Evolutionary conservation across 192 early-diverging fungal species (phyloP).

Genomic region (Entomortierella chlamydospora): DNA sequence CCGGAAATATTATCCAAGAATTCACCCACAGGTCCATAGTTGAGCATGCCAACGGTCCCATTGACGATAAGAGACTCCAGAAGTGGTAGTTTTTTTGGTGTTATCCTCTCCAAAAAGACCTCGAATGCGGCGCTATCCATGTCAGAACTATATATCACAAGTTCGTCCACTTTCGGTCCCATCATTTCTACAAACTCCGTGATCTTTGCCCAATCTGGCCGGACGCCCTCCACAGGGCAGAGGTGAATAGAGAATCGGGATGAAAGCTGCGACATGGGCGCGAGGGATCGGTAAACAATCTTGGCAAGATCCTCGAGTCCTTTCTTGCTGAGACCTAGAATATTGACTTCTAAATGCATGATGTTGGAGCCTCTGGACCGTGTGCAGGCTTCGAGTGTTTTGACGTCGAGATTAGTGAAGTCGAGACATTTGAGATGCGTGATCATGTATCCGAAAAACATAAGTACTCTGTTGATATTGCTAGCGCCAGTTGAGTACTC

Average conservation of each 20-base stretch:
- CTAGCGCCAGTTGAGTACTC: background rate
- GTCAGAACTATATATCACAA: slow-evolving; percentile 3
- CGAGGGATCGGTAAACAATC: slow-evolving; percentile 11
- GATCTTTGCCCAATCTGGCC: slow-evolving; percentile 4
- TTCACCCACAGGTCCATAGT: background rate
- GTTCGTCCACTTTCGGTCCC: slow-evolving; percentile 4
- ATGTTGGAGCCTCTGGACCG: slow-evolving; percentile 19
- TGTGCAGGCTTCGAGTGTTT: slow-evolving; percentile 23
- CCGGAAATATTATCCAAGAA: background rate
- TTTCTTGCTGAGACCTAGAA: slow-evolving; percentile 11
- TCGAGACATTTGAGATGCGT: slow-evolving; percentile 19
- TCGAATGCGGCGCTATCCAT: background rate
- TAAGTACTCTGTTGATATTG: slow-evolving; percentile 12
- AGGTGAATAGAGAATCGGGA: slow-evolving; percentile 18
- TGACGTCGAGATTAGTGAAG: slow-evolving; percentile 7
- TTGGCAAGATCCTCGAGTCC: slow-evolving; percentile 6
- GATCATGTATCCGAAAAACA: slow-evolving; percentile 23
- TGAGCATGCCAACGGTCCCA: background rate
- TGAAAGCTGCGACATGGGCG: slow-evolving; percentile 7
- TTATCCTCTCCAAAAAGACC: background rate
- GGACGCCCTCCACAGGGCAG: background rate
- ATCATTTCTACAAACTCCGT: background rate
- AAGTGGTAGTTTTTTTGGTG: background rate
- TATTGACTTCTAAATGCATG: slow-evolving; percentile 7
- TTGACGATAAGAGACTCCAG: slow-evolving; percentile 6